Conservation (phyloP, 2,329 filamentous ascomycete genomes). For the Albophoma yamanashiensis region DNA sequence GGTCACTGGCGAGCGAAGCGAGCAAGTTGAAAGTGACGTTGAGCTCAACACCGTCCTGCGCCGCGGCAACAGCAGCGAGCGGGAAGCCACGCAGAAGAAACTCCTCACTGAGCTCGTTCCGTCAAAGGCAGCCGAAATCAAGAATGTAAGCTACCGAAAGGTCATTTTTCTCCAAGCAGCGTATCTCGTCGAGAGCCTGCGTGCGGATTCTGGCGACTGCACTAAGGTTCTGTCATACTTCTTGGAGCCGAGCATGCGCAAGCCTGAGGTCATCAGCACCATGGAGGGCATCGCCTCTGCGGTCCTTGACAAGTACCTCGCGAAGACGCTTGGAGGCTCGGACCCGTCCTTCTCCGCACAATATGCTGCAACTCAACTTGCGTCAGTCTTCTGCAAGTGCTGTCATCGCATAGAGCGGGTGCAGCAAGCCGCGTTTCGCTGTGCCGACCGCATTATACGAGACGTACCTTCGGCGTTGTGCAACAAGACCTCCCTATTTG, state of each 20-base stretch:
- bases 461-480: constrained; percentile 85
- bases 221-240: constrained; percentile 88
- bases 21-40: constrained; percentile 90
- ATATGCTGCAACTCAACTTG: constrained; percentile 81
- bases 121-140: constrained; percentile 67
- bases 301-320: constrained; percentile 70
- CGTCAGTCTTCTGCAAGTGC: constrained; percentile 73
- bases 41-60: constrained; percentile 91
- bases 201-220: constrained; percentile 80
- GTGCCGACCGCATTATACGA: constrained; percentile 75
- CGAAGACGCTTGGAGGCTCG: constrained; percentile 59
- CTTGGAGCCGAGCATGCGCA: constrained; percentile 75
- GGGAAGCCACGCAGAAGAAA: constrained; percentile 72
- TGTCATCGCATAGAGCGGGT: constrained; percentile 90
- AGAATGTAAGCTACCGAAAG: constrained; percentile 75
- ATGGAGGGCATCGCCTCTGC: constrained; percentile 56
- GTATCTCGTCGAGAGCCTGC: constrained; percentile 77
- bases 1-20: constrained; percentile 78
- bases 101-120: constrained; percentile 65
- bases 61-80: constrained; percentile 70
- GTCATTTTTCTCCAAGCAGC: constrained; percentile 87
- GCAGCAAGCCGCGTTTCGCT: constrained; percentile 73
- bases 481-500: constrained; percentile 82
- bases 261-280: constrained; percentile 48
- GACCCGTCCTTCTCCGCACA: constrained; percentile 79